These are phyloP conservation scores for Aphanomyces euteiches DNA, from an alignment of 352 stramenopile genomes.

Conservation along the genomic window DNA sequence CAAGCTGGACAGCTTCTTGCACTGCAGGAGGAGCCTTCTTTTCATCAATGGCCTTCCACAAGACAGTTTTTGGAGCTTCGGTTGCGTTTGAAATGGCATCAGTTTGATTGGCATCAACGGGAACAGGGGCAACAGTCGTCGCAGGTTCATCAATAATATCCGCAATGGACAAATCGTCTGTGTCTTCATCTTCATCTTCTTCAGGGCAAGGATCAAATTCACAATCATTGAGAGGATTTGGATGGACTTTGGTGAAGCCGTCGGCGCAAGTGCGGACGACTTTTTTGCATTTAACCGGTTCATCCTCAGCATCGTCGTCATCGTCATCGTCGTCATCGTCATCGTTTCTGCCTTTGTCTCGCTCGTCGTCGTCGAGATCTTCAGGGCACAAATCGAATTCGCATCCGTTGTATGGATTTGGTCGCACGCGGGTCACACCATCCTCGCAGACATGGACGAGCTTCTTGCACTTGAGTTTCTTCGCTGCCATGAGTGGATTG, in stretches of 20 bases:
- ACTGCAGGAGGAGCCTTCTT: neutral
- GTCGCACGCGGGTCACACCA: conserved; percentile 10
- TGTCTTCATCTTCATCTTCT: neutral
- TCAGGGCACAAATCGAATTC: conserved; percentile 26
- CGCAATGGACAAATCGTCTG: conserved; percentile 14
- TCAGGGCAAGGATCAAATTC: conserved; percentile 25
- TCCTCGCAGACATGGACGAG: conserved; percentile 12
- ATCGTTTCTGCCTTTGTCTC: neutral
- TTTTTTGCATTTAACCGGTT: conserved; percentile 13
- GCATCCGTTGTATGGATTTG: conserved; percentile 22
- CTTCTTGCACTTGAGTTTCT: conserved; percentile 24
- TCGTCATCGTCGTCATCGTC: conserved; percentile 24
- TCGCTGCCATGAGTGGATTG: neutral
- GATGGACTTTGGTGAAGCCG: conserved; percentile 16
- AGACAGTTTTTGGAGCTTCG: neutral
- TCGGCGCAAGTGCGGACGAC: conserved; percentile 9
- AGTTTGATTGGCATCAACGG: neutral
- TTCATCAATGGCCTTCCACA: neutral
- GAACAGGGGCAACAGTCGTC: neutral
- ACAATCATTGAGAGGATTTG: conserved; percentile 23
- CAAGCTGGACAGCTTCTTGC: conserved; percentile 10
- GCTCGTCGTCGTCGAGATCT: conserved; percentile 6
- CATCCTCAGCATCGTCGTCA: neutral
- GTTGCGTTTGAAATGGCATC: neutral
- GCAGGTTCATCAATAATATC: conserved; percentile 16